phyloP scores from a whole-genome alignment of 805 yeast genomes.

The Candida adriatica region DNA sequence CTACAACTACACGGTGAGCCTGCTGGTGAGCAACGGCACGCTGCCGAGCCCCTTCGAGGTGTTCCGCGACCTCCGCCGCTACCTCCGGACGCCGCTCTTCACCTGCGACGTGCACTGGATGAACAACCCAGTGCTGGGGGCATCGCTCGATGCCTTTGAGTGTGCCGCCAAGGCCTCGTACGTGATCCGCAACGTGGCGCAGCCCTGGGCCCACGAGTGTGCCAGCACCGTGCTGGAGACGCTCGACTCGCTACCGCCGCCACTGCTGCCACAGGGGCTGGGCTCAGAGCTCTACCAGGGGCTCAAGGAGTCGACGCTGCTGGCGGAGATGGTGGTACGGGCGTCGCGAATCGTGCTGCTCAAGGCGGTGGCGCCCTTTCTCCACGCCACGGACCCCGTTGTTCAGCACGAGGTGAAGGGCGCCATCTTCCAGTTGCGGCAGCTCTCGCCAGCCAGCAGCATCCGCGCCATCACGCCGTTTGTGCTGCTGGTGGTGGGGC shows the following conservation, averaged over 20 bases:
- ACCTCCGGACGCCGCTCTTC: slow-evolving; percentile 30
- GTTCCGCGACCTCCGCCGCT: slow-evolving; percentile 27
- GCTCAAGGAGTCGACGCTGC: slow-evolving; percentile 14
- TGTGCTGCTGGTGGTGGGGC: slow-evolving; percentile 6
- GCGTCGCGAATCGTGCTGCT: slow-evolving; percentile 14
- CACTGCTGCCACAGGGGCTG: slow-evolving; percentile 17
- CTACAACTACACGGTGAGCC: slow-evolving; percentile 33
- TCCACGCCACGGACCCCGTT: slow-evolving; percentile 2
- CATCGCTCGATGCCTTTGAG: slow-evolving; percentile 30
- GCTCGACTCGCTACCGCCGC: slow-evolving; percentile 13
- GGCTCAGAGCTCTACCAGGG: slow-evolving; percentile 7
- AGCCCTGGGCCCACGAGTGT: slow-evolving; percentile 1
- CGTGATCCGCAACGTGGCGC: slow-evolving; percentile 14
- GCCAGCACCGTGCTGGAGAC: slow-evolving; percentile 15
- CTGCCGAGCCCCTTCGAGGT: slow-evolving; percentile 38
- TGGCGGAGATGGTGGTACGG: slow-evolving; percentile 15
- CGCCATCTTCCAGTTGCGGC: slow-evolving; percentile 4
- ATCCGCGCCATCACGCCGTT: slow-evolving; percentile 9
- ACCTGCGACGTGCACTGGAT: slow-evolving; percentile 33
- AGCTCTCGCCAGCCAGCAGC: slow-evolving; percentile 5
- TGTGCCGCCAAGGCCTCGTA: slow-evolving; percentile 30
- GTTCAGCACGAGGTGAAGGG: slow-evolving; percentile 11
- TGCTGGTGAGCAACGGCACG: slow-evolving; percentile 30
- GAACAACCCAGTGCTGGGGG: slow-evolving; percentile 36
- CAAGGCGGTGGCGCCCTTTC: slow-evolving; percentile 9